Evolutionary conservation across 2,329 filamentous ascomycete species (phyloP), one percentile per base, ranked within the genome.

Genomic region (Nemania serpens): DNA sequence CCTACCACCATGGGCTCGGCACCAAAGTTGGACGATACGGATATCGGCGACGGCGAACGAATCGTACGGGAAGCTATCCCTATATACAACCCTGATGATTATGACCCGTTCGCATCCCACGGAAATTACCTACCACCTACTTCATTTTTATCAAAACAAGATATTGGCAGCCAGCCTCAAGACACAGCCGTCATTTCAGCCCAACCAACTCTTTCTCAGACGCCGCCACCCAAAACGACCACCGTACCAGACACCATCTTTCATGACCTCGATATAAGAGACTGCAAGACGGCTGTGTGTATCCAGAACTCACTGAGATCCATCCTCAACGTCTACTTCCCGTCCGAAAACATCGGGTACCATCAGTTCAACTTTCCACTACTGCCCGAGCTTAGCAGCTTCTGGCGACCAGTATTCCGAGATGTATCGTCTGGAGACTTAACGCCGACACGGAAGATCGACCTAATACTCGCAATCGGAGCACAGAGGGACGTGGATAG

Each of bases 401-500:
- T 85, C 11, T 86, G 84, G 84, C 78, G 78, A 53, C 82, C 82
- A 2, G 75, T 86, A 0, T 82, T 86, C 47, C 74, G 74, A 22
- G 76, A 79, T 33, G 65, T 68, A 0, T 74, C 76, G 15, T 58
- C 71, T 0, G 69, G 64, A 1, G 73, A 62, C 51, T 70, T 70
- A 0, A 70, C 73, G 5, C 73, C 76, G 29, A 73, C 72, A 12
- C 75, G 77, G 36, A 78, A 76, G 39, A 73, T 85, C 12, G 84
- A 88, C 65, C 78, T 87, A 50, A 85, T 89, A 3, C 71, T 89
- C 12, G 85, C 85, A 2, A 75, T 89, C 18, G 86, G 86, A 3
- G 79, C 81, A 3, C 84, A 88, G 64, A 76, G 77, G 22, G 81
- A 79, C 2, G 84, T 88, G 1, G 78, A 78, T 33, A 81, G 77